phyloP scores from a whole-genome alignment of 1,139 yeast genomes.

The Yamadazyma membranifaciens region DNA sequence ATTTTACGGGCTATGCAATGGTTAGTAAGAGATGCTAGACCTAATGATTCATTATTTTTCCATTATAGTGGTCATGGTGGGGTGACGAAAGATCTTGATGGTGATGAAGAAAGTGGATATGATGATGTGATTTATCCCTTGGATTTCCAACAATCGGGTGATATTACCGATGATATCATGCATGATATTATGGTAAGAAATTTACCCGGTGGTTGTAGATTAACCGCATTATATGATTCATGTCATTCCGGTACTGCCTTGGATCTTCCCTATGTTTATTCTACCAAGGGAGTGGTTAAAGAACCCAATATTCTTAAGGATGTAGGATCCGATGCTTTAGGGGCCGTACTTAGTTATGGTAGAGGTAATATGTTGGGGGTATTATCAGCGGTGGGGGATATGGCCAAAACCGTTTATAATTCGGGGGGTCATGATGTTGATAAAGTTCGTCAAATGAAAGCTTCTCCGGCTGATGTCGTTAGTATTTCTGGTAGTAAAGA shows the following conservation, averaged over 20 bases:
- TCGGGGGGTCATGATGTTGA: conserved; percentile 27
- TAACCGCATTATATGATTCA: conserved; percentile 87
- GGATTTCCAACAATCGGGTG: conserved; percentile 74
- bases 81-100: conserved; percentile 71
- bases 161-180: conserved; percentile 79
- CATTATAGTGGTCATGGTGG: conserved; percentile 97
- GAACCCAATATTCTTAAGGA: conserved; percentile 88
- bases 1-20: conserved; percentile 87
- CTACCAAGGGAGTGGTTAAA: conserved; percentile 87
- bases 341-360: conserved; percentile 71
- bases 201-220: conserved; percentile 76
- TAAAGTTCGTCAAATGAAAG: conserved; percentile 50
- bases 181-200: conserved; percentile 79
- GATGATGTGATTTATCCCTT: conserved; percentile 93
- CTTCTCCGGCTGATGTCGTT: conserved; percentile 86
- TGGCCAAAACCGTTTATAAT: conserved; percentile 46
- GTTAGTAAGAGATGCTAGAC: conserved; percentile 78
- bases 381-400: conserved; percentile 37
- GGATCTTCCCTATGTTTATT: conserved; percentile 85
- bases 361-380: conserved; percentile 65
- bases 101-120: conserved; percentile 87
- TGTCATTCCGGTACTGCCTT: conserved; percentile 93
- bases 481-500: conserved; percentile 90
- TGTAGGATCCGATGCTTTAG: conserved; percentile 73
- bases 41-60: conserved; percentile 83